Conservation (phyloP, 257 asterid species). For the Capsicum rhomboideum region DNA sequence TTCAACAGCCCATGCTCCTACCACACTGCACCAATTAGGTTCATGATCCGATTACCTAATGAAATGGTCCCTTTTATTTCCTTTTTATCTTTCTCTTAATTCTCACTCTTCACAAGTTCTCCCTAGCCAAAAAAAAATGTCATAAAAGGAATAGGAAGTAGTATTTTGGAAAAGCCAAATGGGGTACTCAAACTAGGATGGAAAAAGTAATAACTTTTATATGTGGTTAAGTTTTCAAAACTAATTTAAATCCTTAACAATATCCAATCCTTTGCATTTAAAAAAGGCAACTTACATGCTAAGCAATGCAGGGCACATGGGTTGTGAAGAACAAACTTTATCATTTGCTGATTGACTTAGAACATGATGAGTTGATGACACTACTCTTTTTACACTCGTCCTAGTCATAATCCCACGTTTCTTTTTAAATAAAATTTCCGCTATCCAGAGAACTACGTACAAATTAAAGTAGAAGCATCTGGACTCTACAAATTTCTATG, state of each 20-base stretch:
- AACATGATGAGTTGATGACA: constrained; percentile 7
- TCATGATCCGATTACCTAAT: neutral
- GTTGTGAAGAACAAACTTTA: neutral
- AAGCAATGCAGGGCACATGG: constrained; percentile 50
- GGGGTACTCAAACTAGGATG: neutral
- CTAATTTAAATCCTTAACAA: neutral
- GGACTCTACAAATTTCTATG: neutral
- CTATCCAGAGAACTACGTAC: neutral
- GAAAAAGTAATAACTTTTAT: neutral
- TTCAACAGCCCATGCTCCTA: too few relatives aligned
- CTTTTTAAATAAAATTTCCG: neutral
- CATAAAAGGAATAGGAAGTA: neutral
- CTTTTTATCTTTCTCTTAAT: neutral
- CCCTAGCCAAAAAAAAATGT: neutral
- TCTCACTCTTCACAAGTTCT: neutral
- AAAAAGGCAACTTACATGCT: constrained; percentile 28
- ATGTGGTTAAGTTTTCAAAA: neutral
- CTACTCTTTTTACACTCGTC: constrained; percentile 15
- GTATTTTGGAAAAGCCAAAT: neutral
- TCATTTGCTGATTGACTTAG: constrained; percentile 7
- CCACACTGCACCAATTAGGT: too few relatives aligned
- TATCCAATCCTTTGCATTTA: neutral
- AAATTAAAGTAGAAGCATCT: neutral
- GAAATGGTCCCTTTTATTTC: neutral
- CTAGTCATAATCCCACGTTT: constrained; percentile 17